phyloP scores from a whole-genome alignment of 2,329 filamentous ascomycete species.

The Aurifilum marmelostoma region DNA sequence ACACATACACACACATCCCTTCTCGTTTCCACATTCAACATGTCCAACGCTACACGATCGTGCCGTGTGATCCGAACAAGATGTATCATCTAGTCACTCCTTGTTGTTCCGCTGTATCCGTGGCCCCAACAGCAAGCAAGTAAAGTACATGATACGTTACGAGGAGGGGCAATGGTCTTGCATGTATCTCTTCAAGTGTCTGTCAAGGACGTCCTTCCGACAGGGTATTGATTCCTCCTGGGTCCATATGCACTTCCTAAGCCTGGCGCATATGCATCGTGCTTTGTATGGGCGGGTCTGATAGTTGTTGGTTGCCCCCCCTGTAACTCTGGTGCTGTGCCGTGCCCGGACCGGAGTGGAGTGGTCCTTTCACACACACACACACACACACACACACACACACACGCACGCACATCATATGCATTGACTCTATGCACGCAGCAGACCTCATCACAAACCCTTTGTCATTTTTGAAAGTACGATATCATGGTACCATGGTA shows the following conservation, averaged over 20 bases:
- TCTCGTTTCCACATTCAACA: not conserved
- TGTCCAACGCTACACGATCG: not conserved
- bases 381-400: no score
- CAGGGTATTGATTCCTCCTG: not conserved
- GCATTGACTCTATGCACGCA: not conserved
- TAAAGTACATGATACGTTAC: not conserved
- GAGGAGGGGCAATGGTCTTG: not conserved
- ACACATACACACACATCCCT: not conserved
- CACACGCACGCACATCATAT: not conserved
- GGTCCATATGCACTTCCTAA: not conserved
- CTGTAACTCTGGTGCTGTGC: not conserved
- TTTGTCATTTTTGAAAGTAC: not conserved
- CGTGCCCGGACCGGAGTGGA: not conserved
- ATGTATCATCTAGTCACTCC: not conserved
- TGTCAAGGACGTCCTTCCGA: not conserved
- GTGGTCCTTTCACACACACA: no score
- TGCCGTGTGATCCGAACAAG: not conserved
- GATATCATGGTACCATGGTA: not conserved
- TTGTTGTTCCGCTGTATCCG: not conserved
- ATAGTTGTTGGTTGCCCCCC: not conserved
- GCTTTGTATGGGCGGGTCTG: not conserved
- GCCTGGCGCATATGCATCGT: conserved; percentile 3
- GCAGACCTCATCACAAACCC: not conserved
- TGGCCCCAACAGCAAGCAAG: not conserved
- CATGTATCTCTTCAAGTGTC: not conserved